Evolutionary conservation across 2,329 filamentous ascomycete genomes (phyloP).

Genomic region (Fusarium devonianum): DNA sequence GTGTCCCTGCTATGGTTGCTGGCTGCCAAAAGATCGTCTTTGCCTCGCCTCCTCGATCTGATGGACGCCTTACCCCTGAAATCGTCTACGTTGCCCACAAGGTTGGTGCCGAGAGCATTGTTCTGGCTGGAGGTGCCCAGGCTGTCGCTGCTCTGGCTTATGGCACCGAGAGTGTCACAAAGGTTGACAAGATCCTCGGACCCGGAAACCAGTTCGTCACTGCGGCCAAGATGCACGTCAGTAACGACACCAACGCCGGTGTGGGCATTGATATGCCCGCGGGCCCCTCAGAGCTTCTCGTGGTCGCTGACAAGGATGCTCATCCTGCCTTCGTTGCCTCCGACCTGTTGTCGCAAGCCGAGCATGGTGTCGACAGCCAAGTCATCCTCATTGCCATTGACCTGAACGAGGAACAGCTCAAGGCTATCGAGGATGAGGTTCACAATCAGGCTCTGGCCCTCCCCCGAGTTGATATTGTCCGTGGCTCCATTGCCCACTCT

Average conservation of each 20-base stretch:
- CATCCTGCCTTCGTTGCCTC: slow-evolving; percentile 96
- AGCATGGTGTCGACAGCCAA: slow-evolving; percentile 96
- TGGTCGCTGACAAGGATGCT: slow-evolving; percentile 85
- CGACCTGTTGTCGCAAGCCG: slow-evolving; percentile 92
- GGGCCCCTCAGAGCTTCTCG: slow-evolving; percentile 95
- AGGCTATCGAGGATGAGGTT: slow-evolving; percentile 89
- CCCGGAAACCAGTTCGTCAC: slow-evolving; percentile 99
- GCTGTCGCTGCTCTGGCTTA: slow-evolving; percentile 97
- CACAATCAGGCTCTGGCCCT: slow-evolving; percentile 86
- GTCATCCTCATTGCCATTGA: slow-evolving; percentile 90
- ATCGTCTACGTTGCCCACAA: slow-evolving; percentile 98
- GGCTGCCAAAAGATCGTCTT: slow-evolving; percentile 95
- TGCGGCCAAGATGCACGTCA: slow-evolving; percentile 97
- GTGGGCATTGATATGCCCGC: slow-evolving; percentile 99
- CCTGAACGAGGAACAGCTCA: slow-evolving; percentile 73
- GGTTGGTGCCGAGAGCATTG: slow-evolving; percentile 93
- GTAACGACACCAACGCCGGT: slow-evolving; percentile 94
- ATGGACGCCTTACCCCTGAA: slow-evolving; percentile 92
- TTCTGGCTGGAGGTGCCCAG: slow-evolving; percentile 93
- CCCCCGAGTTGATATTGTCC: slow-evolving; percentile 91
- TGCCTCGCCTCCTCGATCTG: slow-evolving; percentile 86
- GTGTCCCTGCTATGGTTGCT: slow-evolving; percentile 96
- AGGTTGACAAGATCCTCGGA: slow-evolving; percentile 98
- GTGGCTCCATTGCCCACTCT: slow-evolving; percentile 88
- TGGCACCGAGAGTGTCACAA: slow-evolving; percentile 90